These are phyloP conservation scores for Metschnikowia matae DNA, from an alignment of 805 yeast genomes.

Conservation along the genomic window DNA sequence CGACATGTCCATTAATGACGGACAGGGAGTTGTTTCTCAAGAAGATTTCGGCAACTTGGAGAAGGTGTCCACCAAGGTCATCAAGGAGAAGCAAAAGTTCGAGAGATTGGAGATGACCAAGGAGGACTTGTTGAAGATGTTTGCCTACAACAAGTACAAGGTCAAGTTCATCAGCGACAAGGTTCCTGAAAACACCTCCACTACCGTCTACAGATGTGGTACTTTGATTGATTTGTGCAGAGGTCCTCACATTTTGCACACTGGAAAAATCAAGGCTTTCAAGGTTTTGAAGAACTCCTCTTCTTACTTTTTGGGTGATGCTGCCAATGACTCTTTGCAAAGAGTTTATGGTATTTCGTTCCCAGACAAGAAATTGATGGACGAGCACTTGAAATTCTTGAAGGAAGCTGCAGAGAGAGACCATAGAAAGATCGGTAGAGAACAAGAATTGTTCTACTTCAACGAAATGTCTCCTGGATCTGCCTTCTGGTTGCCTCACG, in stretches of 20 bases:
- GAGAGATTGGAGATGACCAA: constrained; percentile 91
- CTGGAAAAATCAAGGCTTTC: constrained; percentile 93
- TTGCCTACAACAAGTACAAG: constrained; percentile 92
- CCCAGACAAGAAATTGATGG: constrained; percentile 97
- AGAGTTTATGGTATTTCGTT: constrained; percentile 96
- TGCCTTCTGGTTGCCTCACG: constrained; percentile 98
- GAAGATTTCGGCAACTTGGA: constrained; percentile 82
- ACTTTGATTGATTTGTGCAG: constrained; percentile 93
- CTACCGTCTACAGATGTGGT: constrained; percentile 98
- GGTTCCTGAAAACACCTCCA: constrained; percentile 91
- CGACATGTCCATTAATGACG: constrained; percentile 83
- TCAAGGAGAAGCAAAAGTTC: constrained; percentile 92
- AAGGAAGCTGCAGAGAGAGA: constrained; percentile 95
- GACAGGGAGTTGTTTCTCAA: constrained; percentile 66
- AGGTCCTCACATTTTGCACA: constrained; percentile 97
- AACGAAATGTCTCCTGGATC: constrained; percentile 97
- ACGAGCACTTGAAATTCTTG: constrained; percentile 87
- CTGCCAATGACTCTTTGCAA: constrained; percentile 90
- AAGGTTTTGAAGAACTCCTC: constrained; percentile 94
- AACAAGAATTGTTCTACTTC: constrained; percentile 93
- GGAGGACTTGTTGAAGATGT: constrained; percentile 89
- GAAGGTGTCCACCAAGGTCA: constrained; percentile 80
- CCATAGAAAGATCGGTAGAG: constrained; percentile 94
- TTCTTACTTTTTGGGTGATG: constrained; percentile 91
- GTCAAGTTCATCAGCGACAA: constrained; percentile 80